These are phyloP conservation scores for Aurantiochytrium sp. DNA, from an alignment of 108 stramenopile genomes.

Conservation along the genomic window DNA sequence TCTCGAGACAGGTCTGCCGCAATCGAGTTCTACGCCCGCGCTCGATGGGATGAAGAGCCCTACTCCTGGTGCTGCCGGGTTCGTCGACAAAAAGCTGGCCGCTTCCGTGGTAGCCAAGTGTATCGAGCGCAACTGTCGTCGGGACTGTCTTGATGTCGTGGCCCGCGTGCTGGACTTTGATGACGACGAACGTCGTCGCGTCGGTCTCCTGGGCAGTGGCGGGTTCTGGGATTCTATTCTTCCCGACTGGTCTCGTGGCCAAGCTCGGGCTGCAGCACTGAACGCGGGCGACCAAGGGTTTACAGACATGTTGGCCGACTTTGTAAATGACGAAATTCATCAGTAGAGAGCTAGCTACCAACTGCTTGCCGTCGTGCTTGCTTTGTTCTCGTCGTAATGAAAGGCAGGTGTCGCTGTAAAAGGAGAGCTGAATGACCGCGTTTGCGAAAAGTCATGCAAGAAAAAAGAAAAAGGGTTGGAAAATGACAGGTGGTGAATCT, in stretches of 20 bases:
- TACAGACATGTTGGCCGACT: background rate
- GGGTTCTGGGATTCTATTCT: background rate
- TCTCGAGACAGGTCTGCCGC: background rate
- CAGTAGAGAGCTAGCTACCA: background rate
- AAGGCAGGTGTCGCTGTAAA: too few relatives aligned
- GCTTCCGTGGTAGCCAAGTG: conserved; percentile 1
- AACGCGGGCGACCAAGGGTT: background rate
- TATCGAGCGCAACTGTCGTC: background rate
- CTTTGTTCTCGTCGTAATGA: background rate
- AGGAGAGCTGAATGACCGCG: too few relatives aligned
- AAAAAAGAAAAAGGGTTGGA: too few relatives aligned
- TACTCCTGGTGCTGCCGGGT: background rate
- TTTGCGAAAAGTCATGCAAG: too few relatives aligned
- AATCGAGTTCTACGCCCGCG: background rate
- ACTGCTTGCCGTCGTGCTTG: background rate
- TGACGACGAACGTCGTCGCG: conserved; percentile 32
- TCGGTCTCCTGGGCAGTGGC: conserved; percentile 9
- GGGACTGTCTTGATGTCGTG: conserved; percentile 22
- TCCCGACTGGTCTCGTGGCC: background rate
- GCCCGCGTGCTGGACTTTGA: conserved; percentile 51
- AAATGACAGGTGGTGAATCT: background rate
- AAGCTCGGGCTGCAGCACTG: background rate
- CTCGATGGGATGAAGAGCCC: too few relatives aligned
- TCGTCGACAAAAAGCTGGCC: background rate
- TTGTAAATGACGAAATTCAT: conserved; percentile 11